phyloP scores from a whole-genome alignment of 2,329 filamentous ascomycete species.

The Amauroascus niger region DNA sequence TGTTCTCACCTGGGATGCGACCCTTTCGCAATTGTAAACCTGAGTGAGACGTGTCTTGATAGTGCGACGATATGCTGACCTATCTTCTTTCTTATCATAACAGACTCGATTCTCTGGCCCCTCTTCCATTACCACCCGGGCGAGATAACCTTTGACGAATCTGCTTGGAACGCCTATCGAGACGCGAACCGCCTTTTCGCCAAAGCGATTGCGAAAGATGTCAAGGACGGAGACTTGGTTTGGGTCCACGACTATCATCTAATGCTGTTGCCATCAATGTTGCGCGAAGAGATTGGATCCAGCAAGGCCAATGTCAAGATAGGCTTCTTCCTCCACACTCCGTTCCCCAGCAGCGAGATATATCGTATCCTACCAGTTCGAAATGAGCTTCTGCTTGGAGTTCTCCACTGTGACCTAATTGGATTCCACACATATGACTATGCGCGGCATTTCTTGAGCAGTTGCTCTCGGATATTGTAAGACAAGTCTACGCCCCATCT shows the following conservation, averaged over 20 bases:
- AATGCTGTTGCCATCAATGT: conserved; percentile 92
- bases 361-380: conserved; percentile 91
- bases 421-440: conserved; percentile 99
- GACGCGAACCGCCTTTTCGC: conserved; percentile 91
- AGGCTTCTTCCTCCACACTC: conserved; percentile 95
- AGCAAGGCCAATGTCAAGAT: conserved; percentile 89
- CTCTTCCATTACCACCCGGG: conserved; percentile 98
- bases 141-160: conserved; percentile 96
- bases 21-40: too few species aligned
- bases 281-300: conserved; percentile 75
- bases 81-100: neutral
- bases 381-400: conserved; percentile 74
- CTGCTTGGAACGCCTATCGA: conserved; percentile 83
- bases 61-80: neutral
- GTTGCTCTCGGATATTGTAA: conserved; percentile 84
- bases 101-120: conserved; percentile 95
- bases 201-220: conserved; percentile 72
- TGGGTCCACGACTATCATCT: conserved; percentile 99
- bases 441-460: conserved; percentile 92
- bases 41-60: too few species aligned
- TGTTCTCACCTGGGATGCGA: neutral
- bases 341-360: conserved; percentile 93
- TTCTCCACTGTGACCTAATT: conserved; percentile 88
- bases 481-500: conserved; percentile 23
- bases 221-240: conserved; percentile 85